These are phyloP conservation scores for Dioszegia aurantiaca DNA, from an alignment of 768 basidiomycete species.

Conservation along the genomic window DNA sequence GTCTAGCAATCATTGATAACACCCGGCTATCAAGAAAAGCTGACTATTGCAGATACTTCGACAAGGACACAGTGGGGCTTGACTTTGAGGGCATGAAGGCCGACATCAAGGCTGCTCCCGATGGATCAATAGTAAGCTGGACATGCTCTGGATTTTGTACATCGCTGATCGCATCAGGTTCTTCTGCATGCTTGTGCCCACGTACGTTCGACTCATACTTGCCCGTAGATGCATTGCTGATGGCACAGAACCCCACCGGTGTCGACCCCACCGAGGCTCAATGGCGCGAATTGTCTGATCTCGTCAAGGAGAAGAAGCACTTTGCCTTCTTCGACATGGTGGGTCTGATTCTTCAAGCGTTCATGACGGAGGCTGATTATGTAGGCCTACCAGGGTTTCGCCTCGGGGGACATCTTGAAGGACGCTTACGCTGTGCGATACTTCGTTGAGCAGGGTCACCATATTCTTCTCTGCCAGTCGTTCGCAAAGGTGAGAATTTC, in stretches of 20 bases:
- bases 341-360: background rate
- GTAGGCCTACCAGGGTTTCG: slow-evolving; percentile 97
- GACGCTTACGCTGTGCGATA: slow-evolving; percentile 95
- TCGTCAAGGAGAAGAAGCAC: slow-evolving; percentile 77
- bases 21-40: background rate
- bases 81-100: slow-evolving; percentile 87
- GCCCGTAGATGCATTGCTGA: slow-evolving; percentile 2
- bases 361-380: slow-evolving; percentile 4
- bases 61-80: slow-evolving; percentile 80
- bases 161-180: slow-evolving; percentile 51
- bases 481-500: slow-evolving; percentile 74
- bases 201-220: slow-evolving; percentile 18
- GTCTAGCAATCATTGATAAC: background rate
- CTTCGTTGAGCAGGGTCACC: slow-evolving; percentile 86
- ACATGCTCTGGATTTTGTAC: background rate
- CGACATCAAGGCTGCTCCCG: slow-evolving; percentile 69
- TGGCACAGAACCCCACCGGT: slow-evolving; percentile 92
- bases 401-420: slow-evolving; percentile 81
- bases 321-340: slow-evolving; percentile 99
- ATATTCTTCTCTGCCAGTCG: slow-evolving; percentile 84
- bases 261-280: slow-evolving; percentile 90
- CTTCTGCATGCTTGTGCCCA: slow-evolving; percentile 88
- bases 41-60: slow-evolving; percentile 61
- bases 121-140: slow-evolving; percentile 63
- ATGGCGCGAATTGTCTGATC: slow-evolving; percentile 84